A percentile compares a stretch with the other conserved stretches of the same genome.
Evolutionary conservation across 2,329 filamentous ascomycete genomes (phyloP).

Genomic region (Pseudocercospora eumusae): DNA sequence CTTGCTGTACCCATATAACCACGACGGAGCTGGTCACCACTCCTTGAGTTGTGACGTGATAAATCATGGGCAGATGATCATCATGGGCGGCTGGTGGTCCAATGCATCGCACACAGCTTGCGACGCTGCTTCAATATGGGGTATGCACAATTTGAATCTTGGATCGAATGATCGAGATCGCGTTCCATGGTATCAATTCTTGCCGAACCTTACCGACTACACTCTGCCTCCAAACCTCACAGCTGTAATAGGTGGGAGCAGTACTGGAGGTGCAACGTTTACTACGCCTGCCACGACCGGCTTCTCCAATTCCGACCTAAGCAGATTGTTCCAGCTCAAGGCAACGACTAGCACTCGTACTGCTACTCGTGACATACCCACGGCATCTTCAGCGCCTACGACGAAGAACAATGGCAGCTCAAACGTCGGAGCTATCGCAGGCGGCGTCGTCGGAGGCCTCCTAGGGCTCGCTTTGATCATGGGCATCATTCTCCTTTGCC

Average conservation of each 20-base stretch:
- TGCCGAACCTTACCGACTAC: slow-evolving; percentile 52
- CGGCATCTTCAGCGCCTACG: slow-evolving; percentile 30
- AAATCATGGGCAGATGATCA: slow-evolving; percentile 60
- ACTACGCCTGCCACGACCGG: slow-evolving; percentile 51
- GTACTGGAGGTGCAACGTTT: slow-evolving; percentile 57
- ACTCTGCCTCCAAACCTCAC: slow-evolving; percentile 52
- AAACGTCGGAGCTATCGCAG: slow-evolving; percentile 44
- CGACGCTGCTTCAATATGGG: slow-evolving; percentile 52
- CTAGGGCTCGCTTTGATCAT: slow-evolving; percentile 34
- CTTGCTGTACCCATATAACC: slow-evolving; percentile 37
- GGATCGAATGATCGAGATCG: slow-evolving; percentile 48
- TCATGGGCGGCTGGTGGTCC: slow-evolving; percentile 63
- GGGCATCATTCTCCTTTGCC: slow-evolving; percentile 34
- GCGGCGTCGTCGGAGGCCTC: slow-evolving; percentile 45
- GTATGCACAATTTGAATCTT: slow-evolving; percentile 55
- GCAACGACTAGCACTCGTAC: slow-evolving; percentile 51
- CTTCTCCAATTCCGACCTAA: slow-evolving; percentile 56
- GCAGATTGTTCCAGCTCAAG: slow-evolving; percentile 56
- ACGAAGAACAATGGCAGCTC: slow-evolving; percentile 14
- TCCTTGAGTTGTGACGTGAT: slow-evolving; percentile 61
- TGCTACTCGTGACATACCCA: slow-evolving; percentile 52
- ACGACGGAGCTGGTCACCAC: slow-evolving; percentile 52
- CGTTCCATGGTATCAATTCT: slow-evolving; percentile 52
- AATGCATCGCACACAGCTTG: slow-evolving; percentile 51
- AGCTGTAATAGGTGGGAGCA: slow-evolving; percentile 53